phyloP scores from a whole-genome alignment of 2,329 filamentous ascomycete genomes.

The Sarocladiaceae sp. region DNA sequence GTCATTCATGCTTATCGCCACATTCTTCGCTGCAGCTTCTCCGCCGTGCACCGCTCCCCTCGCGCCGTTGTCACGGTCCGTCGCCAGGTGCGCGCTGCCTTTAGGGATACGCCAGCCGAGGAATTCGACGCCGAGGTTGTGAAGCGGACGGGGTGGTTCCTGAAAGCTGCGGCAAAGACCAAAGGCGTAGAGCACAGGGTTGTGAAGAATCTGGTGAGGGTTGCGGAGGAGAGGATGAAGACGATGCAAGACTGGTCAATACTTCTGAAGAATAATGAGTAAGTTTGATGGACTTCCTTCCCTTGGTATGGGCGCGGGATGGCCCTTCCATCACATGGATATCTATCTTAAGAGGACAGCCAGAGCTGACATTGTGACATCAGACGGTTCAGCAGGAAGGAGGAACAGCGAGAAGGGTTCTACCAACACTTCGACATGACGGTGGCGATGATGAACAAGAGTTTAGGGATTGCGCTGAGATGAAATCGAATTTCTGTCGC shows the following conservation, averaged over 20 bases:
- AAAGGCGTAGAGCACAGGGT: constrained; percentile 66
- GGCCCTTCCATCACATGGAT: too few relatives aligned
- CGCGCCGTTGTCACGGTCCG: constrained; percentile 59
- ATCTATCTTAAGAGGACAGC: too few relatives aligned
- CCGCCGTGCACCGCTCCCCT: constrained; percentile 64
- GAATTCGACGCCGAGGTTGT: constrained; percentile 46
- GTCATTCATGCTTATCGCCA: constrained; percentile 62
- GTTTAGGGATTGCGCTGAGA: constrained; percentile 59
- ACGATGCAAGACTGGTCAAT: constrained; percentile 15
- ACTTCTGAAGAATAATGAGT: constrained; percentile 17
- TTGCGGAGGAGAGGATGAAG: constrained; percentile 16
- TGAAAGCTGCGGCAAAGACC: constrained; percentile 56
- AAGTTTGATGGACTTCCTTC: constrained; percentile 15
- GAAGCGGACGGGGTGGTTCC: constrained; percentile 62
- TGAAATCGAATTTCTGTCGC: constrained; percentile 21
- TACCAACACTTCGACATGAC: constrained; percentile 63
- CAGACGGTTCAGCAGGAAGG: constrained; percentile 10
- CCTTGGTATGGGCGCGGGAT: too few relatives aligned
- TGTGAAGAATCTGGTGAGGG: constrained; percentile 57
- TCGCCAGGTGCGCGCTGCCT: constrained; percentile 53
- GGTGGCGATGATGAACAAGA: constrained; percentile 66
- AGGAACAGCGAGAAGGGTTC: constrained; percentile 21
- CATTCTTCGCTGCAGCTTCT: constrained; percentile 60
- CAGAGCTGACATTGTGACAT: not conserved
- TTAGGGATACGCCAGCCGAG: constrained; percentile 37